Conservation (phyloP, 2,329 filamentous ascomycete species). For the Apiospora sp. region DNA sequence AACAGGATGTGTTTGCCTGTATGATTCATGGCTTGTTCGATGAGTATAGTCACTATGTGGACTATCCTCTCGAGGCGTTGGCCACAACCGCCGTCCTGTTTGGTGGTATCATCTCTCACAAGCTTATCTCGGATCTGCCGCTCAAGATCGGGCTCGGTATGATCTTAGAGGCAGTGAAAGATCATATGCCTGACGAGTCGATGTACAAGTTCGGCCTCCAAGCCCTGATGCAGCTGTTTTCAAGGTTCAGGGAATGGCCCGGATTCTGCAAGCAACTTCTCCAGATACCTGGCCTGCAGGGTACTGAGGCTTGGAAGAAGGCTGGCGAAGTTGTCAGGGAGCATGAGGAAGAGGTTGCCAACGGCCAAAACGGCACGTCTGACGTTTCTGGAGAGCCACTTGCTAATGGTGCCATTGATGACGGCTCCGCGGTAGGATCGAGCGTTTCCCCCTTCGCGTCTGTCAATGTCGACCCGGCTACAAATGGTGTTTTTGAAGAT, state of each 20-base stretch:
- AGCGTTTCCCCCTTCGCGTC: conserved; percentile 77
- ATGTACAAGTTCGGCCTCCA: conserved; percentile 99
- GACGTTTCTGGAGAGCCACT: conserved; percentile 52
- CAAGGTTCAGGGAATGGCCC: conserved; percentile 91
- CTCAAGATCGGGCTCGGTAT: conserved; percentile 95
- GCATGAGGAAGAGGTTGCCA: conserved; percentile 66
- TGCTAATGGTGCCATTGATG: conserved; percentile 76
- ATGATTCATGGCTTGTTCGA: conserved; percentile 99
- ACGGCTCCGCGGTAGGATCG: conserved; percentile 64
- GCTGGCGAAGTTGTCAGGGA: conserved; percentile 82
- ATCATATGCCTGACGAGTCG: conserved; percentile 80
- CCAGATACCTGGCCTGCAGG: conserved; percentile 81
- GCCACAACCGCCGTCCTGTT: conserved; percentile 97
- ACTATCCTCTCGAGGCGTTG: conserved; percentile 94
- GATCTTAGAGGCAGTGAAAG: conserved; percentile 95
- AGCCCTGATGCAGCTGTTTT: conserved; percentile 86
- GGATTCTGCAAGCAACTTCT: conserved; percentile 88
- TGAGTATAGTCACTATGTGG: conserved; percentile 93
- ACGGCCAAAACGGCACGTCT: conserved; percentile 61
- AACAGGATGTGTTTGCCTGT: conserved; percentile 95
- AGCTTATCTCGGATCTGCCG: conserved; percentile 87
- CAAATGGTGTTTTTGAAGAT: conserved; percentile 75
- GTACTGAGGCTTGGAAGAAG: conserved; percentile 84
- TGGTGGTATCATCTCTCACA: conserved; percentile 94
- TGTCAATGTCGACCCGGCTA: conserved; percentile 75